Conservation (phyloP, 495 filamentous ascomycete species). For the Aspergillus asperescens region DNA sequence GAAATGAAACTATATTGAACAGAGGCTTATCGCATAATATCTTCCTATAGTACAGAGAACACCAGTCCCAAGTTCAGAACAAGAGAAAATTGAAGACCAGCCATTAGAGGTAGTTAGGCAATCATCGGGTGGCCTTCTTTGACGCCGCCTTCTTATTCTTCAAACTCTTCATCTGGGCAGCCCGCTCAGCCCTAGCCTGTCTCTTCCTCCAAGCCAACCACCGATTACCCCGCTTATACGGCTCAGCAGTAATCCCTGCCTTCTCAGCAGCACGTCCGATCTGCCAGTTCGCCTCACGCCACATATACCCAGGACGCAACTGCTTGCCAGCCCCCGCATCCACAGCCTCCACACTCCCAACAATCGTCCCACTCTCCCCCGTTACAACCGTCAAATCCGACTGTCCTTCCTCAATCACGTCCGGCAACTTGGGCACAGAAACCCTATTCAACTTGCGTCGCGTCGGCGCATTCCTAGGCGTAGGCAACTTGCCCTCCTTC, state of each 20-base stretch:
- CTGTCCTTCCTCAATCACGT: slow-evolving; percentile 25
- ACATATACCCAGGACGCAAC: slow-evolving; percentile 68
- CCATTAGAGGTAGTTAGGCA: background rate
- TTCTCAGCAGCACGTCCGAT: slow-evolving; percentile 67
- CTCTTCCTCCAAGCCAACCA: slow-evolving; percentile 61
- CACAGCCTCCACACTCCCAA: slow-evolving; percentile 31
- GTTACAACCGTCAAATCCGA: slow-evolving; percentile 33
- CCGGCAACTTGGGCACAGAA: slow-evolving; percentile 38
- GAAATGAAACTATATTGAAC: slow-evolving; percentile 6
- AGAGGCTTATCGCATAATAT: background rate
- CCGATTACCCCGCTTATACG: slow-evolving; percentile 52
- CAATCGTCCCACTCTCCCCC: slow-evolving; percentile 23
- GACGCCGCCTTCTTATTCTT: slow-evolving; percentile 47
- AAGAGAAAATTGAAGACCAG: background rate
- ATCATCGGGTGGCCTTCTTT: slow-evolving; percentile 35
- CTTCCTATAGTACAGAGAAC: slow-evolving; percentile 38
- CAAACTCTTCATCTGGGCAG: slow-evolving; percentile 54
- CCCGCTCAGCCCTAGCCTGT: slow-evolving; percentile 45
- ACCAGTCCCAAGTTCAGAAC: slow-evolving; percentile 23
- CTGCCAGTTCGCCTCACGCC: slow-evolving; percentile 77
- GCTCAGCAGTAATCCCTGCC: slow-evolving; percentile 47
- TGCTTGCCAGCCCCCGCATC: slow-evolving; percentile 40
- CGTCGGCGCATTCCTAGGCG: slow-evolving; percentile 57
- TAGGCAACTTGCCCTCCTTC: slow-evolving; percentile 63
- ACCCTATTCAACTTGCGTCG: slow-evolving; percentile 67